phyloP scores from a whole-genome alignment of 129 eudicot genomes.

The Silybum marianum region DNA sequence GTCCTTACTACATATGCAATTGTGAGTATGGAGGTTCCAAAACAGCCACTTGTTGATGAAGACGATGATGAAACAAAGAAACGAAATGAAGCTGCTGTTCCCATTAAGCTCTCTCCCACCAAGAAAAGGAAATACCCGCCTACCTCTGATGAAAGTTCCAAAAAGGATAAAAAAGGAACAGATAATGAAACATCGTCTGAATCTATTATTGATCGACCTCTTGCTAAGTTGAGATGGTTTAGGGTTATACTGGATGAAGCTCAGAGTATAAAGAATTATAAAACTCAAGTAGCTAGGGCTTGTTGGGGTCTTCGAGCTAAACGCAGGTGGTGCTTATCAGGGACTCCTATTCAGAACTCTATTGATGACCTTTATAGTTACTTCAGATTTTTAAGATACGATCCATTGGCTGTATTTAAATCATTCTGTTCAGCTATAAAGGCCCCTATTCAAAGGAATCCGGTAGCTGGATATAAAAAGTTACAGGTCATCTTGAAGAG shows the following conservation, averaged over 20 bases:
- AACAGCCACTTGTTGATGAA: constrained; percentile 67
- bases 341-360: constrained; percentile 92
- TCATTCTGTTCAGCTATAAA: constrained; percentile 61
- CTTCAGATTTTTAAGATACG: constrained; percentile 83
- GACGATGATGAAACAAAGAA: constrained; percentile 47
- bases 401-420: constrained; percentile 67
- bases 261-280: constrained; percentile 83
- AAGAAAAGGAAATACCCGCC: constrained; percentile 69
- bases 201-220: constrained; percentile 55
- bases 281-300: constrained; percentile 91
- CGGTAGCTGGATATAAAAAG: constrained; percentile 62
- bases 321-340: constrained; percentile 96
- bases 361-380: constrained; percentile 94
- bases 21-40: constrained; percentile 94
- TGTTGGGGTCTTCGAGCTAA: constrained; percentile 99
- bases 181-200: constrained; percentile 49
- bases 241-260: constrained; percentile 95
- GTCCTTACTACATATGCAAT: constrained; percentile 92
- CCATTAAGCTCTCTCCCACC: constrained; percentile 38
- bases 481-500: constrained; percentile 84
- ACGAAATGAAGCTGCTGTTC: constrained; percentile 11
- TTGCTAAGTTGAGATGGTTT: constrained; percentile 87
- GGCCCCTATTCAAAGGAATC: constrained; percentile 67
- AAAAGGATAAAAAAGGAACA: constrained; percentile 50
- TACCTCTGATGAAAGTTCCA: constrained; percentile 35